A percentile compares a stretch with the other conserved stretches of the same genome.
Evolutionary conservation across 495 filamentous ascomycete species (phyloP).

Genomic region (Pseudevernia furfuracea): DNA sequence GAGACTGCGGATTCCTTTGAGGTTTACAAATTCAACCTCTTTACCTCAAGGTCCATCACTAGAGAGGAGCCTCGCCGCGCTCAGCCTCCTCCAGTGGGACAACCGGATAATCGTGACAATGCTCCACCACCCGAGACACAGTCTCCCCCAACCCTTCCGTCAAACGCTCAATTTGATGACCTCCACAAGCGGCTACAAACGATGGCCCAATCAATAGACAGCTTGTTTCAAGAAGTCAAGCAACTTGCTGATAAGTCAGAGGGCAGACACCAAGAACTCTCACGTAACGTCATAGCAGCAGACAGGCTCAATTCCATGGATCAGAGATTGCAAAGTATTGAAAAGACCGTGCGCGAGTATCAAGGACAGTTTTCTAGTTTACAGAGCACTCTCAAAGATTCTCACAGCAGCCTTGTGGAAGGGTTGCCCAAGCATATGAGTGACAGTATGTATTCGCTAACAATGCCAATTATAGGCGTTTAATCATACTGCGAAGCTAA

Average conservation of each 20-base stretch:
- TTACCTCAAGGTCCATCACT: constrained; percentile 20
- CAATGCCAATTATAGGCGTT: neutral
- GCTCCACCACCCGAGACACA: constrained; percentile 37
- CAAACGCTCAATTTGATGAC: constrained; percentile 61
- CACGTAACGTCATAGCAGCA: constrained; percentile 39
- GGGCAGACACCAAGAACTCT: constrained; percentile 51
- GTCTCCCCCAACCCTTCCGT: constrained; percentile 43
- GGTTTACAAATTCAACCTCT: constrained; percentile 72
- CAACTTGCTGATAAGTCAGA: constrained; percentile 38
- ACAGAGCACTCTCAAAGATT: constrained; percentile 62
- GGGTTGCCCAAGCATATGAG: constrained; percentile 47
- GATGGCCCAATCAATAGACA: constrained; percentile 62
- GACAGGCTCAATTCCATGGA: constrained; percentile 50
- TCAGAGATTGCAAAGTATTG: constrained; percentile 50
- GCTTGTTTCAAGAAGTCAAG: constrained; percentile 57
- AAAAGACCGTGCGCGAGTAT: constrained; percentile 58
- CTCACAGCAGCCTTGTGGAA: constrained; percentile 59
- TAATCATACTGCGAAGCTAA: constrained; percentile 3
- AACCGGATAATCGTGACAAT: constrained; percentile 18
- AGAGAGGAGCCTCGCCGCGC: constrained; percentile 34
- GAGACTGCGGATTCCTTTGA: constrained; percentile 94
- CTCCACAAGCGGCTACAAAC: constrained; percentile 72
- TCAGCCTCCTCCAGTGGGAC: constrained; percentile 34
- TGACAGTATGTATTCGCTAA: constrained; percentile 29
- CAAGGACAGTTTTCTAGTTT: constrained; percentile 60